Base-by-base conservation (phyloP, 768 basidiomycete genomes). In the Tubosaeta sp. region DNA sequence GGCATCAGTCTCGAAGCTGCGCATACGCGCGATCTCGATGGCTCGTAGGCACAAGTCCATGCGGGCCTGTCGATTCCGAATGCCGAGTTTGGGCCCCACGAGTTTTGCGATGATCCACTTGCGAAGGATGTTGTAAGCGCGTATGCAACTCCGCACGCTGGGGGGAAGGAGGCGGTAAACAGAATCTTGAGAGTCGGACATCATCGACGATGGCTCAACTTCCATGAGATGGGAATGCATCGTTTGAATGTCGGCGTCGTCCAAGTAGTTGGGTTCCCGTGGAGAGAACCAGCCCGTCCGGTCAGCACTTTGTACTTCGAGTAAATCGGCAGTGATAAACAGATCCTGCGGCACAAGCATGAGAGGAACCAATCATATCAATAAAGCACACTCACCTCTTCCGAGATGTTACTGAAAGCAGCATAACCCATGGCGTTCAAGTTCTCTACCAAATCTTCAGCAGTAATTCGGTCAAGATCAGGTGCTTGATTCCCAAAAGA, bases 241-340 rank as follows among this genome's bases (percentile, higher is more conserved):
- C 22, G 80, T 85, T 64, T 92, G 88, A 43, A 92, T 84, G 56
- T 91, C 87, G n/a, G 84, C 74, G 4, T 76, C 72, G 43, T 93
- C 91, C 43, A 72, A 66, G 0, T 75, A 69, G 14, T 68, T 69
- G 0, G 73, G 64, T n/a, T 91, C 89, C 48, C 81, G 74, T 31
- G 71, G 50, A 13, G 66, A 56, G 67, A 91, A 88, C 90, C 91
- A 93, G 3, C 87, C 91, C 2, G 81, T 84, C 31, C 83, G 81
- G 64, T 93, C 91, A 14, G 82, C 79, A 2, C 81, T 83, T 66
- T 93, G 91, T 0, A 89, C 81, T 66, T 93, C 91, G 10, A 93
- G 75, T 16, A 91, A 69, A 65, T 93, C 91, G 5, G 84, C 80
- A 7, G 86, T 83, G 39, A 84, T 74, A 59, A 89, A 86, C 34